These are phyloP conservation scores for Iberis pinnata DNA, from an alignment of 345 rosid genomes.

Conservation along the genomic window DNA sequence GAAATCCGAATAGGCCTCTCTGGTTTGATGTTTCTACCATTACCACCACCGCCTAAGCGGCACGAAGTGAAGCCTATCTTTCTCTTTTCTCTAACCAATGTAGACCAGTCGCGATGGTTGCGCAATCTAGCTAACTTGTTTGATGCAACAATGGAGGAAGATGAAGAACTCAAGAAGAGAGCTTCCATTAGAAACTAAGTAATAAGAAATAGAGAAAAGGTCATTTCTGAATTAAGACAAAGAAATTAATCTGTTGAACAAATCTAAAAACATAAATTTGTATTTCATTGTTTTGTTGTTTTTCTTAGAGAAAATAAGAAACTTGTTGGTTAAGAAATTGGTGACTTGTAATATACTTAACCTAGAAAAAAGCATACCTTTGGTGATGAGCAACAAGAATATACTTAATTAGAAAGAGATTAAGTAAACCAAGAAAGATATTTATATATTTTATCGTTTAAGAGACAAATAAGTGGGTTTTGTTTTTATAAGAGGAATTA, in stretches of 20 bases:
- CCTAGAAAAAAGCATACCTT: conserved; percentile 18
- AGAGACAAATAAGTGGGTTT: conserved; percentile 34
- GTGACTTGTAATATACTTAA: conserved; percentile 29
- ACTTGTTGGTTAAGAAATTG: conserved; percentile 37
- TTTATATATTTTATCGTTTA: conserved; percentile 17
- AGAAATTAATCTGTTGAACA: conserved; percentile 18
- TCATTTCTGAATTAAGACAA: too few species aligned
- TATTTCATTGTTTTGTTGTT: neutral
- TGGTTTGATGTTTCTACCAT: conserved; percentile 26
- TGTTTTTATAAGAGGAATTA: conserved; percentile 39
- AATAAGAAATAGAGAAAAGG: conserved; percentile 30
- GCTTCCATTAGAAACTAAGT: conserved; percentile 56
- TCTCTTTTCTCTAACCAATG: conserved; percentile 29
- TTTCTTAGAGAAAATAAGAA: conserved; percentile 13
- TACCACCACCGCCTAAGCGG: conserved; percentile 44
- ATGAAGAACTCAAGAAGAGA: conserved; percentile 52
- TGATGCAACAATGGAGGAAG: conserved; percentile 29
- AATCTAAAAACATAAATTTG: conserved; percentile 19
- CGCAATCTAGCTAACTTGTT: conserved; percentile 23
- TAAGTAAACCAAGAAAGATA: conserved; percentile 20
- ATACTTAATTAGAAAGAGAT: conserved; percentile 12
- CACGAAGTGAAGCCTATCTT: conserved; percentile 37
- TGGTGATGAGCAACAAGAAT: conserved; percentile 27
- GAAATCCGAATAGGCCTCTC: conserved; percentile 35
- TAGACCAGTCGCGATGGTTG: conserved; percentile 22